Evolutionary conservation across 306 rosid genomes (phyloP).

Genomic region (Biancaea sappan): DNA sequence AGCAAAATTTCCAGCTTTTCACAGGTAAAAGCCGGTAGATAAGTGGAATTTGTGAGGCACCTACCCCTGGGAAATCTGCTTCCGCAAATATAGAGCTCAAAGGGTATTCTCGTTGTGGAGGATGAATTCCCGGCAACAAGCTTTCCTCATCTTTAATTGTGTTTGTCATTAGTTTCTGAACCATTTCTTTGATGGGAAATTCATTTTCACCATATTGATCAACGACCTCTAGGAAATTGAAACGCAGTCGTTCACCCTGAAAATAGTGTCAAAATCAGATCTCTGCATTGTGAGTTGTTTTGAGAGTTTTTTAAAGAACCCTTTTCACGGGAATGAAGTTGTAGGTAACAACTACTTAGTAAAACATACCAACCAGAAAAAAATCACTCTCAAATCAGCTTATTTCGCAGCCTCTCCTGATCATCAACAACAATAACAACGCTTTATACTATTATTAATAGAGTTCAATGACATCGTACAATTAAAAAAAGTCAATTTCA

Average conservation of each 20-base stretch:
- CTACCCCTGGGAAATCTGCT: conserved; percentile 48
- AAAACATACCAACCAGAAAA: no score
- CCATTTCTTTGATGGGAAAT: conserved; percentile 58
- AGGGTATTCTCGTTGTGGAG: conserved; percentile 52
- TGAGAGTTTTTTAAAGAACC: not conserved
- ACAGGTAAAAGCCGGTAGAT: conserved; percentile 5
- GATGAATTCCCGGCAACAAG: conserved; percentile 57
- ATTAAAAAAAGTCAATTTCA: no score
- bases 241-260: conserved; percentile 68
- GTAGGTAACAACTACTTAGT: not conserved
- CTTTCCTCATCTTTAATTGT: conserved; percentile 57
- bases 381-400: no score
- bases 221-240: conserved; percentile 55
- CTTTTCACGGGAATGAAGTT: not conserved
- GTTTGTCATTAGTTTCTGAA: conserved; percentile 67
- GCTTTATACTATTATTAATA: no score
- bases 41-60: conserved; percentile 41
- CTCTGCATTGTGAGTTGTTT: not conserved
- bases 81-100: conserved; percentile 73
- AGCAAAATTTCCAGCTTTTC: conserved; percentile 9
- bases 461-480: no score
- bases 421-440: no score
- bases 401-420: no score
- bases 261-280: conserved; percentile 15
- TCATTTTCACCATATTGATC: conserved; percentile 49